Conservation (phyloP, 1,284 basidiomycete genomes). For the Puccinia novopanici region DNA sequence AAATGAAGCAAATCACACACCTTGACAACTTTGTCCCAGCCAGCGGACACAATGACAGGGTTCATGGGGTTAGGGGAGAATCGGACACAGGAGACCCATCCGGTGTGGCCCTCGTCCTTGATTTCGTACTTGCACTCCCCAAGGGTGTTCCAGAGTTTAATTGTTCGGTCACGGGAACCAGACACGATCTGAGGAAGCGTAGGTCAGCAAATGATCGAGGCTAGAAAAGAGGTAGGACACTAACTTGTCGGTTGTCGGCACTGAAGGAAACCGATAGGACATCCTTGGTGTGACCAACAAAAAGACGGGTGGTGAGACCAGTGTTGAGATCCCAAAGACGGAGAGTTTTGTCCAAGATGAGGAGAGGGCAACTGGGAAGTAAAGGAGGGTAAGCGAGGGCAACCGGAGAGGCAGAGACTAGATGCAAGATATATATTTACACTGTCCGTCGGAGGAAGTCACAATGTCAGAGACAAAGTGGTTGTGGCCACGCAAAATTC, state of each 20-base stretch:
- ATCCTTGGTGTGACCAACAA: conserved; percentile 97
- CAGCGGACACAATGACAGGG: conserved; percentile 97
- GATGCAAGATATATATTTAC: no score
- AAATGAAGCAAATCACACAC: conserved; percentile 62
- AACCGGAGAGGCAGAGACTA: no score
- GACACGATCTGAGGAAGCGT: conserved; percentile 96
- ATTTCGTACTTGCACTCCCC: conserved; percentile 99
- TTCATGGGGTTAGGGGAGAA: conserved; percentile 98
- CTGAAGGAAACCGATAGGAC: conserved; percentile 71
- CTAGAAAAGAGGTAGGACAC: not conserved
- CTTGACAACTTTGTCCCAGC: conserved; percentile 99
- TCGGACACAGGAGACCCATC: conserved; percentile 99
- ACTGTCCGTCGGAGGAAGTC: conserved; percentile 56
- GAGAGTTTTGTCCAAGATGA: conserved; percentile 99
- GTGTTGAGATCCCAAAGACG: conserved; percentile 99
- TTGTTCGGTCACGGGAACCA: conserved; percentile 91
- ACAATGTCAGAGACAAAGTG: conserved; percentile 99
- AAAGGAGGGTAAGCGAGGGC: not conserved
- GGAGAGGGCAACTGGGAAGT: conserved; percentile 79
- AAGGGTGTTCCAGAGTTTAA: conserved; percentile 99
- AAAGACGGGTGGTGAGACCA: conserved; percentile 88
- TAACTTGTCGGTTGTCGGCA: conserved; percentile 58
- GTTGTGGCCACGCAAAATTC: conserved; percentile 97
- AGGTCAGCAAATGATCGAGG: conserved; percentile 83
- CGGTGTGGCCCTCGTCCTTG: conserved; percentile 94